A percentile compares a stretch with the other conserved stretches of the same genome.
These are phyloP conservation scores for Phaeosphaeria sp. DNA, from an alignment of 2,329 filamentous ascomycete species.

Conservation along the genomic window DNA sequence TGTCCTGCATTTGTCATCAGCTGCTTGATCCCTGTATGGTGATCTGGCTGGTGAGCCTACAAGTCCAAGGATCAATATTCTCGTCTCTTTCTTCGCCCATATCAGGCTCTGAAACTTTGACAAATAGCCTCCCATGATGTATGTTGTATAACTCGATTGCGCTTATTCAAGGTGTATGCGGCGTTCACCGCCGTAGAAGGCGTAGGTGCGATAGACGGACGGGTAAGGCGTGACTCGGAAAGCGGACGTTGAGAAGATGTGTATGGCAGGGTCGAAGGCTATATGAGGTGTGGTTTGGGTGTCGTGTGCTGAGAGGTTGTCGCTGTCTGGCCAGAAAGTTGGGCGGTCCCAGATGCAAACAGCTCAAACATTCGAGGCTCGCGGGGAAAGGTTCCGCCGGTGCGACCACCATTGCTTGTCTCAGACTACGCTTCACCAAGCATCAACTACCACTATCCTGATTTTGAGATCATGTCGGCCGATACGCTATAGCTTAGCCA, in stretches of 20 bases:
- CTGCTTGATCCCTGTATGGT: neutral
- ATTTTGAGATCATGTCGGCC: neutral
- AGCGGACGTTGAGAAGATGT: neutral
- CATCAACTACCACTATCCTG: neutral
- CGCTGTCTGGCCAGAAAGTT: slow-evolving; percentile 35
- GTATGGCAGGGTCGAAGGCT: neutral
- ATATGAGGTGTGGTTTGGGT: slow-evolving; percentile 2
- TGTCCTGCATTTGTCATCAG: slow-evolving; percentile 70
- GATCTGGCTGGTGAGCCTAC: slow-evolving; percentile 60
- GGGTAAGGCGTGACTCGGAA: neutral
- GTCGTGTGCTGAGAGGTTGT: slow-evolving; percentile 20
- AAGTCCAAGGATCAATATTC: slow-evolving; percentile 92
- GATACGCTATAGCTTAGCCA: neutral
- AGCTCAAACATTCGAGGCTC: slow-evolving; percentile 23
- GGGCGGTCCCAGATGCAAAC: slow-evolving; percentile 29
- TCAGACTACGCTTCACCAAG: neutral
- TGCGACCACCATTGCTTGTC: neutral
- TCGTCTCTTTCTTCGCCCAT: slow-evolving; percentile 96
- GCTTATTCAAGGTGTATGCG: slow-evolving; percentile 17
- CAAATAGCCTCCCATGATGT: slow-evolving; percentile 43
- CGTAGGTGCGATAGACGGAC: neutral
- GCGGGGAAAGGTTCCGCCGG: slow-evolving; percentile 17
- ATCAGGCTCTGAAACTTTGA: slow-evolving; percentile 41
- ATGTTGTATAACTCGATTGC: slow-evolving; percentile 15
- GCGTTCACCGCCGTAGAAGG: slow-evolving; percentile 15